Conservation (phyloP, 2,329 filamentous ascomycete genomes). For the Paraphoma chrysanthemicola region DNA sequence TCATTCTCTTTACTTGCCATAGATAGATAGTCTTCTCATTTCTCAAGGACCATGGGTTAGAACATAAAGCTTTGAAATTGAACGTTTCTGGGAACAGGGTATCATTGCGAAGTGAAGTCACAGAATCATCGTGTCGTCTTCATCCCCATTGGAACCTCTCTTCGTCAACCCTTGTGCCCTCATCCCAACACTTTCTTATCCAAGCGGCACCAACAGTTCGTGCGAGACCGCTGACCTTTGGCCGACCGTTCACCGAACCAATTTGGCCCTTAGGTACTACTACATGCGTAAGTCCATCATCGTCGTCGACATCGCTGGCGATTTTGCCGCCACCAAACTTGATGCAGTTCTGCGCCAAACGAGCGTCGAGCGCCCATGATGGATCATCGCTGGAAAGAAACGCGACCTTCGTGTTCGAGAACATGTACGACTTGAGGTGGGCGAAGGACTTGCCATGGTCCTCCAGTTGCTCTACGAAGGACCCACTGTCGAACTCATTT, state of each 20-base stretch:
- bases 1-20: no score
- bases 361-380: constrained; percentile 37
- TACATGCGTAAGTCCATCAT: constrained; percentile 72
- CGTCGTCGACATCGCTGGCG: constrained; percentile 58
- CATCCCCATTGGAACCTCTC: constrained; percentile 46
- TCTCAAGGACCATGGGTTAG: no score
- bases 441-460: constrained; percentile 31
- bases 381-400: constrained; percentile 18
- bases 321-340: constrained; percentile 73
- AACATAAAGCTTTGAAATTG: not conserved
- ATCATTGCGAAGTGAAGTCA: no score
- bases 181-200: constrained; percentile 81
- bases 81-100: not conserved
- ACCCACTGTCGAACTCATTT: constrained; percentile 19
- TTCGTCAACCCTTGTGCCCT: constrained; percentile 80
- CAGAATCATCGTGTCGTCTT: not conserved
- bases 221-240: constrained; percentile 59
- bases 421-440: constrained; percentile 41
- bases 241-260: constrained; percentile 53
- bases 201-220: constrained; percentile 74
- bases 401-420: constrained; percentile 30
- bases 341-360: constrained; percentile 64
- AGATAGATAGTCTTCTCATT: no score
- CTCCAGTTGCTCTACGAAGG: constrained; percentile 36
- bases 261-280: constrained; percentile 61